phyloP scores from a whole-genome alignment of 371 early-diverging fungal genomes.

The Amoeboaphelidium occidentale region DNA sequence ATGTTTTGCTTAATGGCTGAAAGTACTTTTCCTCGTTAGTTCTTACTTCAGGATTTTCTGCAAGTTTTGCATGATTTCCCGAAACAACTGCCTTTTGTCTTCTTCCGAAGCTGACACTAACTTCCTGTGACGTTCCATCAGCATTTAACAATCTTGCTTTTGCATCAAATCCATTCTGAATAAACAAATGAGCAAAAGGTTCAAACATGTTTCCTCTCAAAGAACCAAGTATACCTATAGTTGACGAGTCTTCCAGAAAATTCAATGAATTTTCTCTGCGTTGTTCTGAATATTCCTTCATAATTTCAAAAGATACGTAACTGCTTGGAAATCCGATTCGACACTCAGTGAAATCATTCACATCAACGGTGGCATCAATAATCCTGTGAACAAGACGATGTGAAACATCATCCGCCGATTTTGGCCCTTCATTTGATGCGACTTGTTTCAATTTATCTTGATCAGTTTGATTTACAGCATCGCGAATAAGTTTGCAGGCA shows the following conservation, averaged over 20 bases:
- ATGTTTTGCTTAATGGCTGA: neutral
- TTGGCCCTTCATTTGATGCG: neutral
- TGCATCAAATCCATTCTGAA: neutral
- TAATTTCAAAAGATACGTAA: too few relatives aligned
- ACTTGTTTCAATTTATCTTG: neutral
- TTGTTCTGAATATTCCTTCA: too few relatives aligned
- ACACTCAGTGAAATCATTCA: neutral
- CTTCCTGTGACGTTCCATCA: too few relatives aligned
- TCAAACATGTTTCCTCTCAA: neutral
- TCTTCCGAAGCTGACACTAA: too few relatives aligned
- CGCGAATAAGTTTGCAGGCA: neutral
- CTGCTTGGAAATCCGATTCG: too few relatives aligned
- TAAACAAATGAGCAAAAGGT: neutral
- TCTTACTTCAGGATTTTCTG: too few relatives aligned
- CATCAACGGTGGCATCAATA: too few relatives aligned
- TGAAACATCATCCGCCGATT: neutral
- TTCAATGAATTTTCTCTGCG: too few relatives aligned
- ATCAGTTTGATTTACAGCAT: neutral
- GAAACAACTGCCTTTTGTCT: too few relatives aligned
- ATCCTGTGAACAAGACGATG: constrained; percentile 1
- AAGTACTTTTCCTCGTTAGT: neutral
- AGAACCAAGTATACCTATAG: neutral
- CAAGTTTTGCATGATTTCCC: too few relatives aligned
- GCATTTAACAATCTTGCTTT: too few relatives aligned
- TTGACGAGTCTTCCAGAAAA: neutral